Evolutionary conservation across 2,329 filamentous ascomycete species (phyloP).

Genomic region (Xylariaceae sp.): DNA sequence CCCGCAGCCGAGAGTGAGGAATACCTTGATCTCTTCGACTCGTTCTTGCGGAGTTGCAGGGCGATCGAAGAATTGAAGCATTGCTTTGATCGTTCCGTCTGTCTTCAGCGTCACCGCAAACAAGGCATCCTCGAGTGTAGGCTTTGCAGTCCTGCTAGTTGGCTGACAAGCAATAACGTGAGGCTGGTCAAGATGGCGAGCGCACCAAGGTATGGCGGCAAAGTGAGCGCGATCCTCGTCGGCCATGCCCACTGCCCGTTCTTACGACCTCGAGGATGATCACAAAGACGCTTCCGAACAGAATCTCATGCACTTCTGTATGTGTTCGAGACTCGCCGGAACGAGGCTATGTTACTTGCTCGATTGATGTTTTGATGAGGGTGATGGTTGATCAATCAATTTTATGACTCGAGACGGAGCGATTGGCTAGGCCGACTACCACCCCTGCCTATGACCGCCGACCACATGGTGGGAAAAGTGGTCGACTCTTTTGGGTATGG

Average conservation of each 20-base stretch:
- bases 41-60: conserved; percentile 23
- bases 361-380: too few species aligned
- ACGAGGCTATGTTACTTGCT: too few species aligned
- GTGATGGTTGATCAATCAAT: too few species aligned
- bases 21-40: conserved; percentile 29
- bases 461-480: too few species aligned
- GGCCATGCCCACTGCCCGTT: neutral
- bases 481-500: too few species aligned
- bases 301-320: too few species aligned
- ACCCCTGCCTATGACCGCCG: too few species aligned
- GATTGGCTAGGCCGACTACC: too few species aligned
- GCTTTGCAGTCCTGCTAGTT: conserved; percentile 33
- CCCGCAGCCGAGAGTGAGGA: conserved; percentile 43
- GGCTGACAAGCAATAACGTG: conserved; percentile 17
- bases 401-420: too few species aligned
- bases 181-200: conserved; percentile 38
- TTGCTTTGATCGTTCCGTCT: conserved; percentile 43
- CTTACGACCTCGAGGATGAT: too few species aligned
- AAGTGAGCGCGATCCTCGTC: conserved; percentile 22
- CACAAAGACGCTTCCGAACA: too few species aligned
- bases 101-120: conserved; percentile 51
- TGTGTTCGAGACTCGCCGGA: too few species aligned
- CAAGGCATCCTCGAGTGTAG: conserved; percentile 45
- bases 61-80: conserved; percentile 40
- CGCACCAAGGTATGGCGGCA: conserved; percentile 45